phyloP scores from a whole-genome alignment of 2,329 filamentous ascomycete genomes.

The Venturia pyrina region DNA sequence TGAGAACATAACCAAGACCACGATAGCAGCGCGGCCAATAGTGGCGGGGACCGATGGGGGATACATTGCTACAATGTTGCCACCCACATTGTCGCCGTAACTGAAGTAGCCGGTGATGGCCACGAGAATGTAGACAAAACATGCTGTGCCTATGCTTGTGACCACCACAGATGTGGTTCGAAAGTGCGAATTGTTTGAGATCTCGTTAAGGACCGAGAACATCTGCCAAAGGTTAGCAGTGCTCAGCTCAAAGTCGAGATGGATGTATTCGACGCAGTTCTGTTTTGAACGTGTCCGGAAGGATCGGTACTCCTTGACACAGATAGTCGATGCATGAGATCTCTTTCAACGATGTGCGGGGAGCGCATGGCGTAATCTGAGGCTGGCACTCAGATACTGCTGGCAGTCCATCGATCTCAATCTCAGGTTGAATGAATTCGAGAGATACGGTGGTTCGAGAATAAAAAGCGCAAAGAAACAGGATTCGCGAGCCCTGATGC shows the following conservation, averaged over 20 bases:
- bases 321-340: too few species aligned
- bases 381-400: too few species aligned
- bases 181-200: conserved; percentile 69
- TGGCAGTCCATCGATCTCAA: too few species aligned
- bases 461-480: too few species aligned
- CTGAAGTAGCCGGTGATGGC: conserved; percentile 93
- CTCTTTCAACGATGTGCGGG: too few species aligned
- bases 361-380: too few species aligned
- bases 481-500: too few species aligned
- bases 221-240: conserved; percentile 47
- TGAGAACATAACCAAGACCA: conserved; percentile 91
- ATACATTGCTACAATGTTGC: conserved; percentile 93
- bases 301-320: too few species aligned
- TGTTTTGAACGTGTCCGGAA: too few species aligned
- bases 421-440: too few species aligned
- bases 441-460: too few species aligned
- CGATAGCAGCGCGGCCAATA: conserved; percentile 89
- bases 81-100: conserved; percentile 79
- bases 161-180: conserved; percentile 70
- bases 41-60: conserved; percentile 71
- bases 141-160: conserved; percentile 81
- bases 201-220: conserved; percentile 97
- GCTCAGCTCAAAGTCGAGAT: not conserved
- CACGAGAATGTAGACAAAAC: conserved; percentile 77
- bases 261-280: too few species aligned